Percentiles rank a stretch among this genome's conserved stretches.
Conservation (phyloP, 108 stramenopile species). For the Skeletonema costatum region DNA sequence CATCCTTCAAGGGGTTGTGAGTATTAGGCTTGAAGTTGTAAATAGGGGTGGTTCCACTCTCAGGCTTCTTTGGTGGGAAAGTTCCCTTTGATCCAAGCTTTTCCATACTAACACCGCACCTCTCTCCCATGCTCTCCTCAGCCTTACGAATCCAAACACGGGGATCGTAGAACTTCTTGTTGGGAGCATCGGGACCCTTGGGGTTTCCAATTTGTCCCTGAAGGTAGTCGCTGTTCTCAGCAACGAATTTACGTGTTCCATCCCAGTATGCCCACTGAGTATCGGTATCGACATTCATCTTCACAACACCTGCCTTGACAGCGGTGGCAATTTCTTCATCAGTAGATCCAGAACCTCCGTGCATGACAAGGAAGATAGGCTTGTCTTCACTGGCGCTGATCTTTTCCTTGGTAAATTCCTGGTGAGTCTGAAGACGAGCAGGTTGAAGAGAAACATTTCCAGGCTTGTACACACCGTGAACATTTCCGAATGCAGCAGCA, state of each 20-base stretch:
- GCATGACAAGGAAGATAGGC: constrained; percentile 96
- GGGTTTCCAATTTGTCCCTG: constrained; percentile 98
- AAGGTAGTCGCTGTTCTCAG: constrained; percentile 82
- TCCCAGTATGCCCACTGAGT: constrained; percentile 98
- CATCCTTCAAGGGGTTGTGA: constrained; percentile 24
- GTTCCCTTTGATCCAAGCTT: constrained; percentile 79
- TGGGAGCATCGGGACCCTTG: constrained; percentile 93
- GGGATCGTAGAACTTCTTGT: constrained; percentile 99
- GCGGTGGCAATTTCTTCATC: constrained; percentile 92
- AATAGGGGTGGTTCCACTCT: constrained; percentile 14
- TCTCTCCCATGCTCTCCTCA: constrained; percentile 90
- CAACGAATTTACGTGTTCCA: constrained; percentile 83
- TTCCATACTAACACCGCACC: constrained; percentile 82
- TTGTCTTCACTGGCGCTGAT: constrained; percentile 57
- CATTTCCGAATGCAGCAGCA: constrained; percentile 97
- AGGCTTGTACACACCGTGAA: constrained; percentile 98
- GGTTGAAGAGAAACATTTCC: constrained; percentile 94
- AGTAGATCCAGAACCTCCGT: constrained; percentile 96
- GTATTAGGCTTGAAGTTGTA: constrained; percentile 44
- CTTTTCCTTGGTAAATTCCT: constrained; percentile 88
- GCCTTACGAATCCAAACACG: constrained; percentile 96
- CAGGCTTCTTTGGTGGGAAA: constrained; percentile 50
- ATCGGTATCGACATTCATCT: constrained; percentile 99
- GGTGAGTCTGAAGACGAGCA: constrained; percentile 83
- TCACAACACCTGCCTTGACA: constrained; percentile 88